Base-by-base conservation (phyloP, 164 flowering plant species). In the Aristolochia fimbriata region DNA sequence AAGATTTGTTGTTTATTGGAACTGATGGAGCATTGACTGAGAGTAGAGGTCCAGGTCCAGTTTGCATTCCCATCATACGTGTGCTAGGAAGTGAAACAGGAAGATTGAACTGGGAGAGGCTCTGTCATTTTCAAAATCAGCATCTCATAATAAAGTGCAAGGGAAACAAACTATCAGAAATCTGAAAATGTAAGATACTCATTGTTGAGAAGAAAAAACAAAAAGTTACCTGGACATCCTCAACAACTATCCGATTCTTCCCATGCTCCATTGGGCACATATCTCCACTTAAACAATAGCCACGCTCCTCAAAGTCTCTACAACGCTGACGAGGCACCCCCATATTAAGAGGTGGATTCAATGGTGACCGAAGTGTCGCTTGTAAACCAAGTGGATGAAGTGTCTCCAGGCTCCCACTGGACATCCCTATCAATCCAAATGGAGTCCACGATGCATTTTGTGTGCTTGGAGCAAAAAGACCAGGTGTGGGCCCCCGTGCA, bases 261-360 rank as follows among this genome's bases (percentile, higher is more conserved):
- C 99, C 97, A 78, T 93, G 97, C 75, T 93, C 99, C 97, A 90
- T 88, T 9, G 94, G 96, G 71, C 99, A 93, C 82, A 88, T 83
- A 71, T 93, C 99, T 51, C 99, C 99, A 70, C 96, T 81, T 15
- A 93, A 73, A 75, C 99, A 93, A 80, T 87, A 93, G 55, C 99
- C 99, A 71, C 84, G 96, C 70, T 93, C 97, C 79, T 93, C 99
- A 67, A 90, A 93, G 61, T 93, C 99, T 68, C 91, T 83, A 77
- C 99, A 93, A 25, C 83, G 79, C 59, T 84, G 88, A 43, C 79
- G 84, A 47, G 86, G 82, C 59, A 89, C 73, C 61, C 82, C 85
- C 25, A 83, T 72, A 68, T 63, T 77, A 65, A 81, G 55, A 23
- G 84, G 60, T 62, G 84, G 75, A 80, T 64, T 81, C 12, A 85